Evolutionary conservation across 768 basidiomycete genomes (phyloP), one percentile per base, ranked within the genome.

Genomic region (Glaciozyma martinii): DNA sequence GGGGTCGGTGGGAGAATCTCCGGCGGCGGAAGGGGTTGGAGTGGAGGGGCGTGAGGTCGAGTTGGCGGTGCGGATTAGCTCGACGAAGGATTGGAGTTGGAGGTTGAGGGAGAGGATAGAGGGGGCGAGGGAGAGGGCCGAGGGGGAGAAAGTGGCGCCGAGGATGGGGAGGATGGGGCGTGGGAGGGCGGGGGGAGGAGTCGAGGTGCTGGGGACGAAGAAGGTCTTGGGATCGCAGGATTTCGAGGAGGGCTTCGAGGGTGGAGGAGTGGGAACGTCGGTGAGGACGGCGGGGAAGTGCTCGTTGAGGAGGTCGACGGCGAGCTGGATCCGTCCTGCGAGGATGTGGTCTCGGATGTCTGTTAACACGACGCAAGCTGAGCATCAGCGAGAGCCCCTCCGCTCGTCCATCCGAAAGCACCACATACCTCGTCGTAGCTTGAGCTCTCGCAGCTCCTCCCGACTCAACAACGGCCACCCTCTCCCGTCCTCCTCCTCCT

Each of bases 51-150:
- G 65, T 9, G 57, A 56, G 3, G 70, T 59, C 3, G 77, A 77
- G 23, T 89, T 80, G 5, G 88, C 75, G 3, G 87, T 86, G 33
- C 90, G 84, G 68, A 89, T 85, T 27, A 85, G 82, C 76, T 97
- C 93, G 72, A 89, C 85, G 78, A 95, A 97, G 3, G 84, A 83
- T 49, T 88, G 85, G 56, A 95, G 88, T 57, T 86, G 86, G 46
- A 97, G 84, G 74, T 95, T 92, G 66, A 97, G 81, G 23, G 80
- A 79, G 59, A 94, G 80, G 71, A 91, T 89, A 2, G 79, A 76
- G n/a, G 90, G 86, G 55, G 86, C 80, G 32, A 85, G 80, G 9
- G 90, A 86, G 2, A 83, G 59, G 7, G 70, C 62, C 47, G 58
- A 61, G 10, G 64, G 19, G 18, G 53, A 60, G 49, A 70, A 70